A percentile compares a stretch with the other conserved stretches of the same genome.
phyloP scores from a whole-genome alignment of 208 protist genomes.

The Vickermania ingenoplastis region DNA sequence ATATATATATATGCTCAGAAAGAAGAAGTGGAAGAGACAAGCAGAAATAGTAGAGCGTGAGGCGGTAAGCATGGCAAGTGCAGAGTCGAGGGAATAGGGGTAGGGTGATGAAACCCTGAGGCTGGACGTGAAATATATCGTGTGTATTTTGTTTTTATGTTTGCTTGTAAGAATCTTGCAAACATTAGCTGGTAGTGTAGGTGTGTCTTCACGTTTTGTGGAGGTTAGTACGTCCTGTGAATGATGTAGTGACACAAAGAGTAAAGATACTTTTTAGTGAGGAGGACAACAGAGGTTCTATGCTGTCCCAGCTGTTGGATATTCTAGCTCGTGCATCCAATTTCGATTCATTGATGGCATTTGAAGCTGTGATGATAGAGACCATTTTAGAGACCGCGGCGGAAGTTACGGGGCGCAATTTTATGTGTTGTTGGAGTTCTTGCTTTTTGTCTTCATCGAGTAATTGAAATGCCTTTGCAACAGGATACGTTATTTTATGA shows the following conservation, averaged over 20 bases:
- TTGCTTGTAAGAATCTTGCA: not conserved
- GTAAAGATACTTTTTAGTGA: slow-evolving; percentile 40
- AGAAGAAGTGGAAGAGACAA: slow-evolving; percentile 65
- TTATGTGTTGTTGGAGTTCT: slow-evolving; percentile 24
- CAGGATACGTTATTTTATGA: slow-evolving; percentile 59
- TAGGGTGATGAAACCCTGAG: not conserved
- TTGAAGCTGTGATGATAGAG: slow-evolving; percentile 15
- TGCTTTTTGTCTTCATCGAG: slow-evolving; percentile 20
- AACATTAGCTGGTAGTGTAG: not conserved
- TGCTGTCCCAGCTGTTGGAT: slow-evolving; percentile 20
- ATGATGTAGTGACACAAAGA: slow-evolving; percentile 33
- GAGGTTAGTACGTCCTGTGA: slow-evolving; percentile 13
- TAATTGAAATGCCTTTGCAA: slow-evolving; percentile 29
- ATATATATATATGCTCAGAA: slow-evolving; percentile 57
- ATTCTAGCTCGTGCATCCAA: slow-evolving; percentile 20
- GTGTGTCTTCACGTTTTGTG: not conserved
- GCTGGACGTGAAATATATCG: not conserved
- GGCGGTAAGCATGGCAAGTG: slow-evolving; percentile 32
- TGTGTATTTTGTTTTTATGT: too few relatives aligned
- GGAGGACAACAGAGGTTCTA: slow-evolving; percentile 29
- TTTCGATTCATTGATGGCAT: slow-evolving; percentile 22
- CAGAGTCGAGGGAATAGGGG: not conserved
- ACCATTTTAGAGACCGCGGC: slow-evolving; percentile 17
- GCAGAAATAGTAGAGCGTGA: too few relatives aligned
- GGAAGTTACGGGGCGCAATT: slow-evolving; percentile 8